Evolutionary conservation across 177 flowering plant species (phyloP), one percentile per base, ranked within the genome.

Genomic region (Vitis hybrid): DNA sequence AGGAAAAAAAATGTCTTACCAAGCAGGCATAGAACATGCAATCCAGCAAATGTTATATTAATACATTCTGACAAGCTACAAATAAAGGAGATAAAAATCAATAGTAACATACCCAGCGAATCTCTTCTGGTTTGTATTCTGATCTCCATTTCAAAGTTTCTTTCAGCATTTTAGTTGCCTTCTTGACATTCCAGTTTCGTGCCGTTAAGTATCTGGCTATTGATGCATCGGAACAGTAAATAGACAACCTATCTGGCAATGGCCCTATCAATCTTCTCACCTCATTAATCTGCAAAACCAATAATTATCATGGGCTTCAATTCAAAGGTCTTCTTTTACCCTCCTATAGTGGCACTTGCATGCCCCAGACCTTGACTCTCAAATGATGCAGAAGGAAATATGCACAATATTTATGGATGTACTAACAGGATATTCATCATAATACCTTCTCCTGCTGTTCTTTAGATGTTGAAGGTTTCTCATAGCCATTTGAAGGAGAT

Each of bases 121-220:
- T 91, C 70, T 90, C 96, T 77, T 95, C 99, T 1, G 99, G 98
- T 70, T 89, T 91, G 84, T 80, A 91, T 57, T 83, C 82, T 32
- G 64, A 48, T 77, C 99, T 87, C 99, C 99, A 95, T 78, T 91
- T 95, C 68, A 95, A 74, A 60, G 92, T 74, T 34, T 83, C 96
- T 74, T 91, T 90, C 66, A 95, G 81, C 99, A 95, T 90, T 81
- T 89, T 87, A 59, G 83, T 78, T 10, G 99, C 91, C 78, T 95
- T 95, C 83, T 89, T 90, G 65, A 89, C 89, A 84, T 88, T 81
- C 98, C 98, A 88, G 75, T 85, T 89, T 19, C 91, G 84, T 58
- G 99, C 96, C 52, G 78, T 80, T 69, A 95, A 74, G 70, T 88
- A 77, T 72, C 99, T 88, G 58, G 85, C 54, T 32, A 93, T 83